Evolutionary conservation across 257 asterid genomes (phyloP).

Genomic region (Scutellaria minor): DNA sequence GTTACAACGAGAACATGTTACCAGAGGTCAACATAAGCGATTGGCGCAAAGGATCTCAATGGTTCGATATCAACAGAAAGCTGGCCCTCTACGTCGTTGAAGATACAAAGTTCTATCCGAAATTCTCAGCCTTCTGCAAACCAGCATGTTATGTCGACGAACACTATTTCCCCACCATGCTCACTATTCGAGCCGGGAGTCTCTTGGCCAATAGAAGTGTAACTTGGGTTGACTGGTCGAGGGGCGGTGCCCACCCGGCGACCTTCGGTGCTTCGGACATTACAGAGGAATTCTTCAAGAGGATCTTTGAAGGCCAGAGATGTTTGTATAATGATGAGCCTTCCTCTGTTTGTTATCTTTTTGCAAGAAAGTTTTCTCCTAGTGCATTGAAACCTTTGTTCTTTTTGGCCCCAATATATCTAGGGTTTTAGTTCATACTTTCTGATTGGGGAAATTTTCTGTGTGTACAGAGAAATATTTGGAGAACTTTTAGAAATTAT

Average conservation of each 20-base stretch:
- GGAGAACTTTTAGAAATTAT: neutral
- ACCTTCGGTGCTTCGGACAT: conserved; percentile 58
- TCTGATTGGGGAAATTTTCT: neutral
- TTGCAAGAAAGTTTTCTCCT: conserved; percentile 72
- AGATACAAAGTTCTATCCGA: conserved; percentile 57
- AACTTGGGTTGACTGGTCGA: conserved; percentile 77
- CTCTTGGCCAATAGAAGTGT: conserved; percentile 59
- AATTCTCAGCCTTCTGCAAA: conserved; percentile 59
- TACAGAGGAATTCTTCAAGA: conserved; percentile 49
- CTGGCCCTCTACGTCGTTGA: conserved; percentile 53
- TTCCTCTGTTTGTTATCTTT: conserved; percentile 49
- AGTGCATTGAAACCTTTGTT: conserved; percentile 56
- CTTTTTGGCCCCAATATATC: conserved; percentile 51
- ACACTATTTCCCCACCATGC: conserved; percentile 69
- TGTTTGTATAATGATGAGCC: conserved; percentile 51
- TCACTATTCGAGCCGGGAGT: conserved; percentile 43
- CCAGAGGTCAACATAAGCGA: conserved; percentile 59
- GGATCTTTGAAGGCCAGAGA: conserved; percentile 37
- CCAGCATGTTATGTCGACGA: conserved; percentile 72
- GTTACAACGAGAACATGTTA: conserved; percentile 57
- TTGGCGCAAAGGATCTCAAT: conserved; percentile 79
- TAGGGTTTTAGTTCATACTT: conserved; percentile 45
- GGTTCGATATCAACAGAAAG: conserved; percentile 62
- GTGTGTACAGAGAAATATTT: conserved; percentile 18
- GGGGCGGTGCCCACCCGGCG: conserved; percentile 79